phyloP scores from a whole-genome alignment of 371 early-diverging fungal species.

The Sporodiniella umbellata region DNA sequence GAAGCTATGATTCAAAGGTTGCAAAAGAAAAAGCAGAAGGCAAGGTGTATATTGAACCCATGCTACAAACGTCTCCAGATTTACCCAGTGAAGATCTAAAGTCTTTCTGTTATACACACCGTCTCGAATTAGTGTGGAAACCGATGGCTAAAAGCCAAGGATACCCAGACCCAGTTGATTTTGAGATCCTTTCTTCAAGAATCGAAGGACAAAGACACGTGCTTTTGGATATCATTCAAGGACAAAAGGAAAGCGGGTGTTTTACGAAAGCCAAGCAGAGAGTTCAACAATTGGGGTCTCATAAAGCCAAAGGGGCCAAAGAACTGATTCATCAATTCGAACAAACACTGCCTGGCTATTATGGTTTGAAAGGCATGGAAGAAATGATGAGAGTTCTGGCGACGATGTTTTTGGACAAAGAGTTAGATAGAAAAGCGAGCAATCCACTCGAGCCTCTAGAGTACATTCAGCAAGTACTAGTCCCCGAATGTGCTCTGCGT shows the following conservation, averaged over 20 bases:
- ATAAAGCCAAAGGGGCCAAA: constrained; percentile 37
- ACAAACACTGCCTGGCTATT: constrained; percentile 55
- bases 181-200: constrained; percentile 22
- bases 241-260: constrained; percentile 20
- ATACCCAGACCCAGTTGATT: constrained; percentile 40
- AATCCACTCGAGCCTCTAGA: constrained; percentile 53
- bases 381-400: constrained; percentile 38
- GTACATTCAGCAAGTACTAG: constrained; percentile 58
- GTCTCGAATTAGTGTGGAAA: constrained; percentile 32
- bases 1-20: neutral
- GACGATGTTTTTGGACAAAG: constrained; percentile 32
- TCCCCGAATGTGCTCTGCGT: constrained; percentile 55
- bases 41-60: neutral
- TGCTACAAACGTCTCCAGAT: neutral
- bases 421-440: constrained; percentile 27
- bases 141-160: constrained; percentile 33
- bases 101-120: constrained; percentile 44
- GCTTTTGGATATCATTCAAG: constrained; percentile 30
- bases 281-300: constrained; percentile 29
- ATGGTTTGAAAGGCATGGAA: constrained; percentile 53
- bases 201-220: constrained; percentile 19
- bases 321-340: constrained; percentile 31
- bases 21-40: neutral
- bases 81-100: constrained; percentile 4
- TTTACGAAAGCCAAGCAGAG: constrained; percentile 20